Evolutionary conservation across 306 rosid genomes (phyloP).

Genomic region (Quercus agrifolia): DNA sequence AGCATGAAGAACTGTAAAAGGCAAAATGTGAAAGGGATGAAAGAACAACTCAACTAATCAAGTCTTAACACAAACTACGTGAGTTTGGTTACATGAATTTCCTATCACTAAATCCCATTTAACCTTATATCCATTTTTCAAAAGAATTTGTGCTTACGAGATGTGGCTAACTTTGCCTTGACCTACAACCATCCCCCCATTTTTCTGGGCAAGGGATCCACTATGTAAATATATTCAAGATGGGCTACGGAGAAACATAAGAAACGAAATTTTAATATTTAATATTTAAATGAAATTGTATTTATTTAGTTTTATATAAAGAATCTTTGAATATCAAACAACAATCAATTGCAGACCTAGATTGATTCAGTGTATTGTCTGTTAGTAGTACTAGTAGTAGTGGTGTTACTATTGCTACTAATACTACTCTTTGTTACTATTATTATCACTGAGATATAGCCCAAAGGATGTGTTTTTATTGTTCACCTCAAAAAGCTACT

Average conservation of each 20-base stretch:
- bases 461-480: background rate
- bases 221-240: background rate
- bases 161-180: background rate
- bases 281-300: background rate
- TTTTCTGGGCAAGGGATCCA: background rate
- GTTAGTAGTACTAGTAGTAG: background rate
- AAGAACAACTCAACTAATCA: background rate
- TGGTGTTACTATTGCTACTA: background rate
- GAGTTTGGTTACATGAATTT: background rate
- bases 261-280: background rate
- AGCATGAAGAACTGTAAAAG: slow-evolving; percentile 7
- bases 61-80: background rate
- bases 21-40: background rate
- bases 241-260: background rate
- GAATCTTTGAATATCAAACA: background rate
- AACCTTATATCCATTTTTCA: background rate
- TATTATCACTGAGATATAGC: background rate
- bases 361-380: background rate
- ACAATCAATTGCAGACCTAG: background rate
- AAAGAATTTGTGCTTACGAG: background rate
- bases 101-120: background rate
- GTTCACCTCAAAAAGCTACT: background rate
- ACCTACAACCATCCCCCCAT: background rate
- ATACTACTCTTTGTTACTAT: background rate
- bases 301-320: background rate